Base-by-base conservation (phyloP, 495 filamentous ascomycete species). In the Penicillium tannophilum region DNA sequence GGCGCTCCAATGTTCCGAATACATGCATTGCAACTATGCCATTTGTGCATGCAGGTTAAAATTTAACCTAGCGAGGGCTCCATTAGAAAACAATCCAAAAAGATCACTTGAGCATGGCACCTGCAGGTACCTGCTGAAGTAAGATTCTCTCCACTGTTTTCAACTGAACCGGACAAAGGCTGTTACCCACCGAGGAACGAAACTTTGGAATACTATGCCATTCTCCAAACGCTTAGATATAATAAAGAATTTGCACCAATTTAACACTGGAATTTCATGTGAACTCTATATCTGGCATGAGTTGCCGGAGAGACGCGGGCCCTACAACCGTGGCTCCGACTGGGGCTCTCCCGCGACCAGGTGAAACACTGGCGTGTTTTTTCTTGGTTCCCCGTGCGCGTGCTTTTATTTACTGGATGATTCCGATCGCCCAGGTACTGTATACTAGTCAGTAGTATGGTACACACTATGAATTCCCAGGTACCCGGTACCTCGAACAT, bases 281-380 rank as follows among this genome's bases (percentile, higher is more conserved):
- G 41, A 56, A 59, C 46, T 59, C 35, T 58, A 49, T 54, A 28
- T 28, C 28, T 5, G 28, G 28, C 28, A 24, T 35, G 42, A 73
- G 74, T 76, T 76, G 71, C 74, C 69, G 28, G 66, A 73, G 74
- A 66, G 66, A 75, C 69, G 62, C 35, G 42, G 52, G 43, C 49
- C 33, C 44, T 41, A 53, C 46, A 52, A 48, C 51, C 41, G 23
- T 35, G 30, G 43, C 41, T 31, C 30, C 26, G 3, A 53, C 49
- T 59, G 56, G 60, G 60, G 53, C 62, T 55, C 39, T 60, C 11
- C 43, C 53, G 35, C 20, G 16, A 16, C 52, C 51, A 58, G 59
- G 63, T 78, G 75, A 78, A 78, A 78, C 75, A 75, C 75, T 72
- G 75, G 75, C 69, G 70, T 56, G 66, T 70, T 72, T 64, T 63